Conservation (phyloP, 1,284 basidiomycete species). For the Heterobasidion occidentale region DNA sequence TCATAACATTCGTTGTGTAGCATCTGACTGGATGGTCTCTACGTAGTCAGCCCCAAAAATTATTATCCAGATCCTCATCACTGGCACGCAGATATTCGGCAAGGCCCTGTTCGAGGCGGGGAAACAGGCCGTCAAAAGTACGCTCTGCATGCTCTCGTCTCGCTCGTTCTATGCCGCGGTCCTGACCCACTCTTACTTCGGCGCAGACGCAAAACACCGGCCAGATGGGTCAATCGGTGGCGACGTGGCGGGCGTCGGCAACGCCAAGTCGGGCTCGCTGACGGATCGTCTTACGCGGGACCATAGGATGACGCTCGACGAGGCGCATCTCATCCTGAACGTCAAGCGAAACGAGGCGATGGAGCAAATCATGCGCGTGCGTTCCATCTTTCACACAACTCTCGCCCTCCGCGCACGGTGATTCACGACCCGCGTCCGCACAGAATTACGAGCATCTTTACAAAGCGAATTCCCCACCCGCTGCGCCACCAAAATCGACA, state of each 20-base stretch:
- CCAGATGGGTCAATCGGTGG: slow-evolving; percentile 53
- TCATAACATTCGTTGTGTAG: not conserved
- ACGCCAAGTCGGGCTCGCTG: slow-evolving; percentile 64
- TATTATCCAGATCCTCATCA: slow-evolving; percentile 77
- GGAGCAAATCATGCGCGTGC: slow-evolving; percentile 69
- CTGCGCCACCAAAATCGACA: slow-evolving; percentile 41
- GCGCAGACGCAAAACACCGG: slow-evolving; percentile 63
- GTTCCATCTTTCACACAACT: slow-evolving; percentile 14
- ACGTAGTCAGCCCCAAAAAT: slow-evolving; percentile 65
- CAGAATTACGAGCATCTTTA: slow-evolving; percentile 94
- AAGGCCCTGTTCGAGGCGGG: slow-evolving; percentile 90
- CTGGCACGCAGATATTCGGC: slow-evolving; percentile 81
- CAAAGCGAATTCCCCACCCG: slow-evolving; percentile 74
- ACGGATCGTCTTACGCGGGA: slow-evolving; percentile 76
- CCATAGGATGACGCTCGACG: slow-evolving; percentile 92
- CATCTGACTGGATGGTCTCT: not conserved
- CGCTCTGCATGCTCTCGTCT: slow-evolving; percentile 21
- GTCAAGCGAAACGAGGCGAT: slow-evolving; percentile 69
- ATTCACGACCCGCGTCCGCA: not conserved
- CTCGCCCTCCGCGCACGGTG: not conserved
- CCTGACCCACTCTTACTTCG: not conserved
- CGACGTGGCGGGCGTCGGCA: slow-evolving; percentile 65
- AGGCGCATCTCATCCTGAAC: slow-evolving; percentile 93
- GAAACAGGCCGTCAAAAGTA: slow-evolving; percentile 89
- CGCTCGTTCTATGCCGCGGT: not conserved